Conservation (phyloP, 768 basidiomycete species). For the Paxillus involutus region DNA sequence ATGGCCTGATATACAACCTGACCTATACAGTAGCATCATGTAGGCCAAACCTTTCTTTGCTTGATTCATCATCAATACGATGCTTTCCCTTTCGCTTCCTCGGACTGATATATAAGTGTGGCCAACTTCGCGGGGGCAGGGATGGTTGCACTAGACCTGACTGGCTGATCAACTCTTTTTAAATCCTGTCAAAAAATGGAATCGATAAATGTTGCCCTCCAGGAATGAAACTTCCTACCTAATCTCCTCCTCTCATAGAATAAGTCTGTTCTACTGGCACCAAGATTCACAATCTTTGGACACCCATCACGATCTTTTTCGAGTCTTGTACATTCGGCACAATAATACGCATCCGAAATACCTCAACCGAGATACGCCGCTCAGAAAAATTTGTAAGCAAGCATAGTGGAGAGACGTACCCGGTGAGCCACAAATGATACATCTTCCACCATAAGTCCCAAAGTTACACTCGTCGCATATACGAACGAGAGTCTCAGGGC, state of each 20-base stretch:
- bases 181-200: conserved; percentile 19
- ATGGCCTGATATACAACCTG: background rate
- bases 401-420: conserved; percentile 48
- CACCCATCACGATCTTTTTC: conserved; percentile 99
- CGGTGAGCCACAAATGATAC: conserved; percentile 96
- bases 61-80: conserved; percentile 6
- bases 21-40: conserved; percentile 6
- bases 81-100: background rate
- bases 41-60: background rate
- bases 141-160: background rate
- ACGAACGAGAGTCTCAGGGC: conserved; percentile 95
- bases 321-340: conserved; percentile 93
- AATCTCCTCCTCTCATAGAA: conserved; percentile 90
- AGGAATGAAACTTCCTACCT: conserved; percentile 43
- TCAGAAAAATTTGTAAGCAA: background rate
- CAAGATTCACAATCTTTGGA: conserved; percentile 97
- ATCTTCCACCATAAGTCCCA: conserved; percentile 95
- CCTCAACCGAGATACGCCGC: conserved; percentile 44
- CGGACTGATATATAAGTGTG: background rate
- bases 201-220: background rate
- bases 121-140: background rate
- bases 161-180: conserved; percentile 29
- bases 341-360: conserved; percentile 99
- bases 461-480: conserved; percentile 99
- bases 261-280: conserved; percentile 87